Conservation (phyloP, 1,139 yeast genomes). For the Trichomonascaceae sp. region DNA sequence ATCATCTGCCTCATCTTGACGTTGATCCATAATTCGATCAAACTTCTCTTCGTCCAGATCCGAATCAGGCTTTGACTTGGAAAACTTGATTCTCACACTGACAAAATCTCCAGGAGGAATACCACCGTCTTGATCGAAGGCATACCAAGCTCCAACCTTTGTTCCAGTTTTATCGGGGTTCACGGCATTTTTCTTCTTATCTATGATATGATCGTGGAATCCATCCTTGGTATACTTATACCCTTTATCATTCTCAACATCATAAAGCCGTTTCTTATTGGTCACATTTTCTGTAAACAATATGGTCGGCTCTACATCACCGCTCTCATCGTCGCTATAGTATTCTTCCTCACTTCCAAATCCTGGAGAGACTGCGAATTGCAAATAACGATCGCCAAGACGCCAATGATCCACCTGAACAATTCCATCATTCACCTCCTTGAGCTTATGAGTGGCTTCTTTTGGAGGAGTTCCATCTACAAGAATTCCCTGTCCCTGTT, state of each 20-base stretch:
- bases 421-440: conserved; percentile 34
- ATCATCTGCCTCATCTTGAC: conserved; percentile 89
- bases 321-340: conserved; percentile 39
- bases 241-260: conserved; percentile 49
- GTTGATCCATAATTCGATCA: conserved; percentile 63
- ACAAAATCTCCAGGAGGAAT: conserved; percentile 89
- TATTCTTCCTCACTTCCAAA: conserved; percentile 25
- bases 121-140: conserved; percentile 67
- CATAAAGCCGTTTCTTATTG: conserved; percentile 62
- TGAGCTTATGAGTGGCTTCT: conserved; percentile 9
- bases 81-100: conserved; percentile 73
- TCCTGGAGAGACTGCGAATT: conserved; percentile 90
- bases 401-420: conserved; percentile 63
- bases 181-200: conserved; percentile 51
- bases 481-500: conserved; percentile 8
- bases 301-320: conserved; percentile 68
- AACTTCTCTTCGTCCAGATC: conserved; percentile 67
- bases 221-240: conserved; percentile 73
- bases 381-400: conserved; percentile 64
- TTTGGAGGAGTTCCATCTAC: conserved; percentile 10
- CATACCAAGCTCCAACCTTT: conserved; percentile 75
- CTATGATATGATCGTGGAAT: conserved; percentile 76
- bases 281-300: conserved; percentile 90
- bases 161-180: conserved; percentile 70
- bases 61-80: conserved; percentile 40